Conservation (phyloP, 2,329 filamentous ascomycete genomes). For the Talaromyces sp. region DNA sequence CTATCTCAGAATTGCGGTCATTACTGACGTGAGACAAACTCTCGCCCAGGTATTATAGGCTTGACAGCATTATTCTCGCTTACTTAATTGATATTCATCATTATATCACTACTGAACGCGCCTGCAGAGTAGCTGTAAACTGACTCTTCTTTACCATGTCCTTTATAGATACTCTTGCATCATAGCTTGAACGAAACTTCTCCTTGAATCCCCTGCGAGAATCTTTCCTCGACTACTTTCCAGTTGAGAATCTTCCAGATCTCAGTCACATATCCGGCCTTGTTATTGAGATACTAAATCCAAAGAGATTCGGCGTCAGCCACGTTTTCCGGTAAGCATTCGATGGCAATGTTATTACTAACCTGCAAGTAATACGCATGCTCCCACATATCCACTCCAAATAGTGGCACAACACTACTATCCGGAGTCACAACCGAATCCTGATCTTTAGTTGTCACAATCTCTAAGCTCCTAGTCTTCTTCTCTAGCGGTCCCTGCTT, state of each 20-base stretch:
- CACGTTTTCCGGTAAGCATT: not conserved
- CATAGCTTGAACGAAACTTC: constrained; percentile 21
- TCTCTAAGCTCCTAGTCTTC: constrained; percentile 48
- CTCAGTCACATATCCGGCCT: constrained; percentile 83
- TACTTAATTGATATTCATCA: no score
- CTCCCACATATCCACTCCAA: constrained; percentile 90
- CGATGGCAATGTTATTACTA: constrained; percentile 13
- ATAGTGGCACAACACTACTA: constrained; percentile 58
- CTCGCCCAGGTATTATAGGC: no score
- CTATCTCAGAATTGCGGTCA: no score
- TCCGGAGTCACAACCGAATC: constrained; percentile 68
- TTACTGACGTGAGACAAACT: no score
- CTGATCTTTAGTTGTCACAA: constrained; percentile 81
- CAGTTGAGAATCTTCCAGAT: constrained; percentile 95
- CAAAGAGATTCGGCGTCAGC: not conserved
- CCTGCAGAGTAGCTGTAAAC: no score
- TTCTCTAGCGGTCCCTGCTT: constrained; percentile 51
- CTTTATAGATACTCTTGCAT: not conserved
- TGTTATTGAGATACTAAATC: constrained; percentile 83
- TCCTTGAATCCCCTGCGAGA: constrained; percentile 25
- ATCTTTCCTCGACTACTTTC: constrained; percentile 74
- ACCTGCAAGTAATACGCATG: constrained; percentile 86
- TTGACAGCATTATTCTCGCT: no score
- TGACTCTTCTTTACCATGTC: not conserved
- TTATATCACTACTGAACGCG: no score